These are phyloP conservation scores for Sordariomycetes sp. DNA, from an alignment of 2,329 filamentous ascomycete genomes.

Conservation along the genomic window DNA sequence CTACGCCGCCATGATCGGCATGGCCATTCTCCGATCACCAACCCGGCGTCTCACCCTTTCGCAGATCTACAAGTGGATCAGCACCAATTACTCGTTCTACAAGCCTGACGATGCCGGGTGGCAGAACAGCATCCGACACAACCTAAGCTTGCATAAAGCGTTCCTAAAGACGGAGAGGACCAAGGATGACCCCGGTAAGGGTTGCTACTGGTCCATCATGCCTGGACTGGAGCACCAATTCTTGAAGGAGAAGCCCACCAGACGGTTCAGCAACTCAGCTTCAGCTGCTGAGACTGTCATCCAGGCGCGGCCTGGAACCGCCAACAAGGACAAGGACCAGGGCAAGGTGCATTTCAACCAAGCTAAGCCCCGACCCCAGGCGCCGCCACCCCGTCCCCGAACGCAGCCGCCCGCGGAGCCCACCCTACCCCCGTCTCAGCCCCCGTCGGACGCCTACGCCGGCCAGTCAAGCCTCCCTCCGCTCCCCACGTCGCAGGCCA, in stretches of 20 bases:
- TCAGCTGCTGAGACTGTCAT: constrained; percentile 30
- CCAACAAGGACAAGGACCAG: neutral
- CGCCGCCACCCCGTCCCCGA: neutral
- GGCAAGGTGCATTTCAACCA: constrained; percentile 4
- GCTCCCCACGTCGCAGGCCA: constrained; percentile 21
- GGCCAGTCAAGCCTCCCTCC: constrained; percentile 19
- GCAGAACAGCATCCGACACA: constrained; percentile 99
- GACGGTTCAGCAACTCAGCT: constrained; percentile 41
- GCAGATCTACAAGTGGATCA: constrained; percentile 99
- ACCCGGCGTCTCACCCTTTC: constrained; percentile 75
- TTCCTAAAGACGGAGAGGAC: constrained; percentile 92
- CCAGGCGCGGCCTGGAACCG: constrained; percentile 37
- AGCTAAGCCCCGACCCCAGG: neutral
- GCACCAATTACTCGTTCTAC: constrained; percentile 87
- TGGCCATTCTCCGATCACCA: constrained; percentile 85
- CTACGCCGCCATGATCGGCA: constrained; percentile 90
- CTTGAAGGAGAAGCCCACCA: constrained; percentile 68
- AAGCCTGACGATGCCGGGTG: constrained; percentile 74
- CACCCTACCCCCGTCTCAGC: constrained; percentile 26
- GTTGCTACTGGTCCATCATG: constrained; percentile 93
- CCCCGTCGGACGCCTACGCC: constrained; percentile 22
- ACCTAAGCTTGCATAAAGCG: constrained; percentile 90
- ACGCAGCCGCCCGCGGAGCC: constrained; percentile 25
- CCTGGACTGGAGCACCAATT: constrained; percentile 82
- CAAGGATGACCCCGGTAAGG: constrained; percentile 95